A percentile compares a stretch with the other conserved stretches of the same genome.
phyloP scores from a whole-genome alignment of 371 early-diverging fungal genomes.

The Rhizomucor pusillus region DNA sequence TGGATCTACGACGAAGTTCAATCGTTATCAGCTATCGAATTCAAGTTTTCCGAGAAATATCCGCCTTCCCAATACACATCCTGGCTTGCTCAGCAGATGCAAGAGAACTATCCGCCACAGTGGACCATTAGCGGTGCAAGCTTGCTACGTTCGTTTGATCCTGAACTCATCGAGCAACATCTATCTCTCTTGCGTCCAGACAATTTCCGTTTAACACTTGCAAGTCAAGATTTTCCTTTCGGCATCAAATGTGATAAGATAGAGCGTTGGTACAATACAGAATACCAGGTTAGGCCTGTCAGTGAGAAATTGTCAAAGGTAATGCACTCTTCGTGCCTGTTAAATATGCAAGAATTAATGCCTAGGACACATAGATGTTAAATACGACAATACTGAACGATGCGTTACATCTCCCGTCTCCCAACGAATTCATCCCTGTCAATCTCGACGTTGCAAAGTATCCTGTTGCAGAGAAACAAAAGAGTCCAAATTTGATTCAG shows the following conservation, averaged over 20 bases:
- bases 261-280: conserved; percentile 82
- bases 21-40: conserved; percentile 63
- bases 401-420: conserved; percentile 68
- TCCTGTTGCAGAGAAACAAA: conserved; percentile 31
- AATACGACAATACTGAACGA: conserved; percentile 40
- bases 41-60: conserved; percentile 81
- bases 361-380: conserved; percentile 53
- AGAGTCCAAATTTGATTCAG: conserved; percentile 54
- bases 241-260: conserved; percentile 48
- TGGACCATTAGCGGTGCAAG: conserved; percentile 66
- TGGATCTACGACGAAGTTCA: conserved; percentile 83
- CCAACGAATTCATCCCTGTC: conserved; percentile 84
- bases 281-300: conserved; percentile 69
- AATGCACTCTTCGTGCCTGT: conserved; percentile 1
- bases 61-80: conserved; percentile 54
- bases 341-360: too few relatives aligned
- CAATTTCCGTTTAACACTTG: conserved; percentile 57
- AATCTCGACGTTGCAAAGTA: conserved; percentile 49
- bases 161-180: conserved; percentile 50
- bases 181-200: conserved; percentile 59
- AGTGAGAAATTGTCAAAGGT: conserved; percentile 54
- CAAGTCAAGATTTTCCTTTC: conserved; percentile 44
- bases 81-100: conserved; percentile 50
- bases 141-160: conserved; percentile 59
- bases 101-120: conserved; percentile 63